Evolutionary conservation across 768 basidiomycete species (phyloP).

Genomic region (Pleurotus eryngii): DNA sequence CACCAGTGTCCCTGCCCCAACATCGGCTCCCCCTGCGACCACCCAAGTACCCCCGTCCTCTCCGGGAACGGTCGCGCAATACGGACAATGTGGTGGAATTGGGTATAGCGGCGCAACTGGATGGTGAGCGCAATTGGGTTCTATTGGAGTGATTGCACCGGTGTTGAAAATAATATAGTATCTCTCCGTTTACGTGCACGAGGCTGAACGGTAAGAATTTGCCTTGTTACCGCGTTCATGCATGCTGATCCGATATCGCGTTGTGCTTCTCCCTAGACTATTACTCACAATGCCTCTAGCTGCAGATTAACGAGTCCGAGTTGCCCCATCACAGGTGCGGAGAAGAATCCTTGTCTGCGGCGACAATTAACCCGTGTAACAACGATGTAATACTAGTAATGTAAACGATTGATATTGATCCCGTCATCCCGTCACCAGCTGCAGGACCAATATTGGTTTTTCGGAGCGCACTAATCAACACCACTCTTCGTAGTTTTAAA

Average conservation of each 20-base stretch:
- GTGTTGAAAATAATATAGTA: conserved; percentile 14
- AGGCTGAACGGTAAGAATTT: conserved; percentile 27
- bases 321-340: not conserved
- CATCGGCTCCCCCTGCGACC: not conserved
- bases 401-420: not conserved
- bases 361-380: not conserved
- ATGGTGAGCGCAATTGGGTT: conserved; percentile 24
- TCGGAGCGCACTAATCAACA: not conserved
- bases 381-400: not conserved
- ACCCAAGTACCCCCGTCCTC: conserved; percentile 12
- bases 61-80: conserved; percentile 31
- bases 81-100: conserved; percentile 42
- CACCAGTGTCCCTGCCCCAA: not conserved
- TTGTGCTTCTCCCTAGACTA: not conserved
- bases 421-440: not conserved
- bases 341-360: not conserved
- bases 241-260: not conserved
- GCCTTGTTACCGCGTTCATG: not conserved
- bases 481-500: not conserved
- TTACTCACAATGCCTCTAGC: conserved; percentile 2
- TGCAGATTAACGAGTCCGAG: not conserved
- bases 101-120: conserved; percentile 35
- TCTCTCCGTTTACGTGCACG: conserved; percentile 34
- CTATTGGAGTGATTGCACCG: not conserved
- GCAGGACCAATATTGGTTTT: not conserved